Conservation (phyloP, 2,329 filamentous ascomycete species). For the Scytalidium lignicola region DNA sequence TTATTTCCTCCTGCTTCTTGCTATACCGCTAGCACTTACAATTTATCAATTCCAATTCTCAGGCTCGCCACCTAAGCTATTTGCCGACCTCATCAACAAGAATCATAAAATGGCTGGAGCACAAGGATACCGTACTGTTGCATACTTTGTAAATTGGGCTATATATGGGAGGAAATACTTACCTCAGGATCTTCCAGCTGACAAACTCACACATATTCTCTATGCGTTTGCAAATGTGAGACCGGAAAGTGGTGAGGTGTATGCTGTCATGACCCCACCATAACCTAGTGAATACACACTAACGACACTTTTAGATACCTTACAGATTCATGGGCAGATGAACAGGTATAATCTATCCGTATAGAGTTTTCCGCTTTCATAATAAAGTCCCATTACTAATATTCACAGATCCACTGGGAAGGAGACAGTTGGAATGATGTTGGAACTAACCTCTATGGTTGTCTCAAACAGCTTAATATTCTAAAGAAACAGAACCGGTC, state of each 20-base stretch:
- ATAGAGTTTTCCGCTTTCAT: background rate
- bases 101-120: conserved; percentile 21
- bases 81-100: conserved; percentile 5
- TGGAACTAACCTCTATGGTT: conserved; percentile 82
- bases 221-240: conserved; percentile 88
- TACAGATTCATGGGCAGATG: conserved; percentile 58
- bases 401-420: conserved; percentile 46
- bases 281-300: background rate
- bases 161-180: conserved; percentile 82
- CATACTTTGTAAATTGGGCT: conserved; percentile 55
- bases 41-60: conserved; percentile 12
- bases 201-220: conserved; percentile 81
- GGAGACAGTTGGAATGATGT: conserved; percentile 65
- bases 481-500: conserved; percentile 77
- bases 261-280: conserved; percentile 17
- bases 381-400: background rate
- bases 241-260: conserved; percentile 75
- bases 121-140: conserved; percentile 58
- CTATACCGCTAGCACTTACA: conserved; percentile 13
- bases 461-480: conserved; percentile 81
- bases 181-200: conserved; percentile 76
- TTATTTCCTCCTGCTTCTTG: conserved; percentile 12
- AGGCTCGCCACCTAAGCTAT: conserved; percentile 1
- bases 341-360: conserved; percentile 53
- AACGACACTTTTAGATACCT: conserved; percentile 32